Conservation (phyloP, 2,329 filamentous ascomycete species). For the Exophiala sideris region DNA sequence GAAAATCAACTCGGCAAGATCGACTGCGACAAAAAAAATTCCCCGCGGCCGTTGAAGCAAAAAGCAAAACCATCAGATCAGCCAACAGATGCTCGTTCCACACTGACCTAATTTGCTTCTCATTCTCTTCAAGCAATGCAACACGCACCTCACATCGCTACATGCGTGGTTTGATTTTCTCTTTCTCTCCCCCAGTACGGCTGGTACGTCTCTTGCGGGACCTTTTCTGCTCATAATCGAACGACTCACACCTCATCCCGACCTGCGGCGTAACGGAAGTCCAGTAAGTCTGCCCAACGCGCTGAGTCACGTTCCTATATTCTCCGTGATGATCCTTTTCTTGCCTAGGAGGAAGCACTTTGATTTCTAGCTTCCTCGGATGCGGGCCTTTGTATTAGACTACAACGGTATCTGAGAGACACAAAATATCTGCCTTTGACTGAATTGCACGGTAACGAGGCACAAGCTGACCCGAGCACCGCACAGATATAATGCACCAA, state of each 20-base stretch:
- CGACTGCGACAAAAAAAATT: slow-evolving; percentile 7
- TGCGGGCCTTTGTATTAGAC: slow-evolving; percentile 67
- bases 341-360: slow-evolving; percentile 48
- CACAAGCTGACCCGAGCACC: slow-evolving; percentile 11
- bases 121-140: neutral
- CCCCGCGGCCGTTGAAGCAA: slow-evolving; percentile 6
- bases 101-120: neutral
- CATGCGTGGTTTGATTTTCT: neutral
- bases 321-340: slow-evolving; percentile 47
- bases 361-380: slow-evolving; percentile 51
- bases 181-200: neutral
- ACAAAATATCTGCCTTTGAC: neutral
- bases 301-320: slow-evolving; percentile 19
- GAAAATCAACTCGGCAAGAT: slow-evolving; percentile 11
- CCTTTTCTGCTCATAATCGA: too few relatives aligned
- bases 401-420: slow-evolving; percentile 91
- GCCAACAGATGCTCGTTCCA: slow-evolving; percentile 2
- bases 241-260: slow-evolving; percentile 4
- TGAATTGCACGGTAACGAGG: slow-evolving; percentile 2
- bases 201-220: neutral
- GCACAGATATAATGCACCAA: slow-evolving; percentile 29
- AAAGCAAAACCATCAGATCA: neutral
- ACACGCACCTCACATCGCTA: neutral
- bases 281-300: slow-evolving; percentile 23
- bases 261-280: slow-evolving; percentile 16